These are phyloP conservation scores for Talaromyces sp. DNA, from an alignment of 2,329 filamentous ascomycete genomes.

Conservation along the genomic window DNA sequence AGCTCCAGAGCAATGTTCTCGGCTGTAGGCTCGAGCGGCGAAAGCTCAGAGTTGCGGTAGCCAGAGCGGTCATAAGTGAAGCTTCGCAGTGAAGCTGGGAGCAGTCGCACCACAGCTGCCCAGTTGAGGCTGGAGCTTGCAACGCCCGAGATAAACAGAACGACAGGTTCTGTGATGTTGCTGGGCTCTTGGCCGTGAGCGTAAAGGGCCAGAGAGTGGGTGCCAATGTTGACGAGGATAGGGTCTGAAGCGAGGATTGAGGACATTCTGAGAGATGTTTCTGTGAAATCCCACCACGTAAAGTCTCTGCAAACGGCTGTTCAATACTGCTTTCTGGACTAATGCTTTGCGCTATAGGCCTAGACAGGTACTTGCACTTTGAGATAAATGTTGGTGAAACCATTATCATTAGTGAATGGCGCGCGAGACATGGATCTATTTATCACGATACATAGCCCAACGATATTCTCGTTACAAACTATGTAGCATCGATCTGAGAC, in stretches of 20 bases:
- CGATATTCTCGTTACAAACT: too few species aligned
- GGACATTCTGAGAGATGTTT: conserved; percentile 14
- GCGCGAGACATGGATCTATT: too few species aligned
- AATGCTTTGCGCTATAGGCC: too few species aligned
- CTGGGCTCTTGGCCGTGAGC: conserved; percentile 19
- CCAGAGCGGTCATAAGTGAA: conserved; percentile 22
- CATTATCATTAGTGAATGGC: neutral
- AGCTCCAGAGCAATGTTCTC: conserved; percentile 20
- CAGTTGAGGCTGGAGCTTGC: conserved; percentile 21
- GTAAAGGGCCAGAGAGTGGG: conserved; percentile 21
- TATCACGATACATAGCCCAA: too few species aligned
- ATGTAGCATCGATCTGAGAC: too few species aligned
- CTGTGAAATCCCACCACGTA: neutral
- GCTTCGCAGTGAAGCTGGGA: conserved; percentile 15
- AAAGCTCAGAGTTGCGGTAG: conserved; percentile 18
- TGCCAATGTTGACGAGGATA: conserved; percentile 19
- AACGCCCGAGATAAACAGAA: conserved; percentile 19
- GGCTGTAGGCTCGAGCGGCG: conserved; percentile 15
- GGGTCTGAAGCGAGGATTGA: conserved; percentile 20
- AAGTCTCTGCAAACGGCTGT: neutral
- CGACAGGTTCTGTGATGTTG: conserved; percentile 13
- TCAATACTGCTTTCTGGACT: neutral
- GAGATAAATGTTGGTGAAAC: neutral
- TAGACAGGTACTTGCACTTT: neutral
- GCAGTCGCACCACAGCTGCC: conserved; percentile 19